These are phyloP conservation scores for Ceratocystis papillata DNA, from an alignment of 2,329 filamentous ascomycete genomes.

Conservation along the genomic window DNA sequence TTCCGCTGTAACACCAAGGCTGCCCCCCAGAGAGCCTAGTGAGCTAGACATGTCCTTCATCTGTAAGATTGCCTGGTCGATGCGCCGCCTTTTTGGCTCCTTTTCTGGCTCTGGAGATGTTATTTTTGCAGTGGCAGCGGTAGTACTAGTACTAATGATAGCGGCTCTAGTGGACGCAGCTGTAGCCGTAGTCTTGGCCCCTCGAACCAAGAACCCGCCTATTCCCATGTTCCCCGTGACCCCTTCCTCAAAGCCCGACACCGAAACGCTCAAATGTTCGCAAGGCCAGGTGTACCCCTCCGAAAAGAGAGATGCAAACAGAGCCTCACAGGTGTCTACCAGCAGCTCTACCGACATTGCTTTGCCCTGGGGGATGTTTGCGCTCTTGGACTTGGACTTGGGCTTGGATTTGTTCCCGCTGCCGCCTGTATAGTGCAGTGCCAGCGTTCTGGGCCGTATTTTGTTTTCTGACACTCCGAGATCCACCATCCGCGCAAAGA, in stretches of 20 bases:
- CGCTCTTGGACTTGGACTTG: slow-evolving; percentile 54
- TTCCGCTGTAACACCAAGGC: no score
- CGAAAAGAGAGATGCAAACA: slow-evolving; percentile 62
- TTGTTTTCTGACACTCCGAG: slow-evolving; percentile 83
- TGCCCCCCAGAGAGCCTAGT: not conserved
- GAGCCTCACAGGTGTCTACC: slow-evolving; percentile 24
- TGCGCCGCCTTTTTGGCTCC: slow-evolving; percentile 11
- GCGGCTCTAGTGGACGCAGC: no score
- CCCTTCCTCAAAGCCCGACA: slow-evolving; percentile 87
- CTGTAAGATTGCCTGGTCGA: not conserved
- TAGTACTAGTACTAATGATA: no score
- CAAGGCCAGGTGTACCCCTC: slow-evolving; percentile 77
- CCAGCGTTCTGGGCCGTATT: slow-evolving; percentile 74
- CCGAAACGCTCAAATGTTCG: slow-evolving; percentile 74
- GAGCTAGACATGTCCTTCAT: not conserved
- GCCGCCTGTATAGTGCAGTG: slow-evolving; percentile 67
- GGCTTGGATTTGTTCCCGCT: slow-evolving; percentile 59
- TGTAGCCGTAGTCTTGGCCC: not conserved
- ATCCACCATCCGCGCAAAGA: slow-evolving; percentile 78
- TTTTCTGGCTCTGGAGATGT: not conserved
- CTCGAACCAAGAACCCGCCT: slow-evolving; percentile 70
- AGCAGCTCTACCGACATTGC: slow-evolving; percentile 52
- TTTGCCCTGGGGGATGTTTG: slow-evolving; percentile 65
- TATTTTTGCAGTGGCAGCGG: no score
- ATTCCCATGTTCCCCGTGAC: slow-evolving; percentile 77